Conservation (phyloP, 257 asterid genomes). For the Solanum ossicruentum region DNA sequence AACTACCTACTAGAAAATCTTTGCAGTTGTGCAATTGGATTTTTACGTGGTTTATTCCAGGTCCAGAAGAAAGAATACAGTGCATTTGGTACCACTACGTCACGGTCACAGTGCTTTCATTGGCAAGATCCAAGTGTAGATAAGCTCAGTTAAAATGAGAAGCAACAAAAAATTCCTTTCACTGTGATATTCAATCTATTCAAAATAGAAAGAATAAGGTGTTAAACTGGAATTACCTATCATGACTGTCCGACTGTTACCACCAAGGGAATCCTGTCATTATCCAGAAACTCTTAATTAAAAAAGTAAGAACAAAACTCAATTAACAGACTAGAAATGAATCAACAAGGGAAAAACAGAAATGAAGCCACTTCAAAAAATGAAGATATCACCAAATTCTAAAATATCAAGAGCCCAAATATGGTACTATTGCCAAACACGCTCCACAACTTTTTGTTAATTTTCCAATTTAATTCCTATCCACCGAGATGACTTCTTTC, state of each 20-base stretch:
- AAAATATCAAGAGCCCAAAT: neutral
- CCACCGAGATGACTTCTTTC: neutral
- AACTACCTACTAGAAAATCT: neutral
- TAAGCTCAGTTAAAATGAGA: neutral
- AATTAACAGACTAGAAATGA: neutral
- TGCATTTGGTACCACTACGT: neutral
- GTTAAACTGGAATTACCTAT: slow-evolving; percentile 45
- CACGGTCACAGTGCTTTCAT: neutral
- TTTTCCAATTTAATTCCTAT: neutral
- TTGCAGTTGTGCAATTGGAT: neutral
- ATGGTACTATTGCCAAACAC: neutral
- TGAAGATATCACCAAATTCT: neutral
- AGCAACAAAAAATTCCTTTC: neutral
- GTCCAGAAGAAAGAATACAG: neutral
- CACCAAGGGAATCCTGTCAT: slow-evolving; percentile 98
- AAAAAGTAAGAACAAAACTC: neutral
- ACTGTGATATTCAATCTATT: neutral
- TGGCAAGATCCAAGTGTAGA: neutral
- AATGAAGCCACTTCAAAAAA: neutral
- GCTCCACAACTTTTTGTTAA: neutral
- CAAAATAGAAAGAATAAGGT: neutral
- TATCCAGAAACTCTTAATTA: neutral
- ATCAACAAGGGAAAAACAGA: neutral
- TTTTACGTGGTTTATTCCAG: neutral
- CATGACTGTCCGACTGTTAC: slow-evolving; percentile 98